phyloP scores from a whole-genome alignment of 2,329 filamentous ascomycete species.

The Phaeomoniella chlamydospora region DNA sequence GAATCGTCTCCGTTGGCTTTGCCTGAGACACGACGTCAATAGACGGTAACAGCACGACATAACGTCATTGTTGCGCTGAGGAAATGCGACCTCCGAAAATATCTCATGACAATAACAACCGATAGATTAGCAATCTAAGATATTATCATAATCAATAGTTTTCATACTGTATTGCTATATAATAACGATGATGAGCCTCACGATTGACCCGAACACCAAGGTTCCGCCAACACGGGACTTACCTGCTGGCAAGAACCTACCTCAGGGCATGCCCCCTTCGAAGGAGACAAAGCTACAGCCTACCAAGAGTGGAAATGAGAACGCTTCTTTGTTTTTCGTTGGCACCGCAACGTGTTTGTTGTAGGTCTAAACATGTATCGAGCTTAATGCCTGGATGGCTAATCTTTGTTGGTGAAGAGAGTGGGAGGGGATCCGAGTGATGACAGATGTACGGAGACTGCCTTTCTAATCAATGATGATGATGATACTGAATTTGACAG shows the following conservation, averaged over 20 bases:
- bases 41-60: too few relatives aligned
- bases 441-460: slow-evolving; percentile 20
- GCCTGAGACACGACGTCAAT: too few relatives aligned
- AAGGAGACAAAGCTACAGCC: slow-evolving; percentile 31
- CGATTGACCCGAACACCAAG: slow-evolving; percentile 21
- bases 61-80: neutral
- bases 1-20: too few relatives aligned
- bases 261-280: slow-evolving; percentile 23
- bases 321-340: slow-evolving; percentile 23
- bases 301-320: slow-evolving; percentile 14
- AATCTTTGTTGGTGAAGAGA: slow-evolving; percentile 13
- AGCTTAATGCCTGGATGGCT: neutral
- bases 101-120: neutral
- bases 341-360: slow-evolving; percentile 24
- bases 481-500: too few relatives aligned
- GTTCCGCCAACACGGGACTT: slow-evolving; percentile 25
- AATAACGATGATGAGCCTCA: slow-evolving; percentile 22
- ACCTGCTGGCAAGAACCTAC: slow-evolving; percentile 10
- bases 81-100: neutral
- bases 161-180: neutral
- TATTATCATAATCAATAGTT: neutral
- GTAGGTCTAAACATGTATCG: slow-evolving; percentile 6
- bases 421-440: slow-evolving; percentile 22
- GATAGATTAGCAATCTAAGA: neutral
- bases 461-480: too few relatives aligned